Base-by-base conservation (phyloP, 2,329 filamentous ascomycete genomes). In the Chaetomium sp. region DNA sequence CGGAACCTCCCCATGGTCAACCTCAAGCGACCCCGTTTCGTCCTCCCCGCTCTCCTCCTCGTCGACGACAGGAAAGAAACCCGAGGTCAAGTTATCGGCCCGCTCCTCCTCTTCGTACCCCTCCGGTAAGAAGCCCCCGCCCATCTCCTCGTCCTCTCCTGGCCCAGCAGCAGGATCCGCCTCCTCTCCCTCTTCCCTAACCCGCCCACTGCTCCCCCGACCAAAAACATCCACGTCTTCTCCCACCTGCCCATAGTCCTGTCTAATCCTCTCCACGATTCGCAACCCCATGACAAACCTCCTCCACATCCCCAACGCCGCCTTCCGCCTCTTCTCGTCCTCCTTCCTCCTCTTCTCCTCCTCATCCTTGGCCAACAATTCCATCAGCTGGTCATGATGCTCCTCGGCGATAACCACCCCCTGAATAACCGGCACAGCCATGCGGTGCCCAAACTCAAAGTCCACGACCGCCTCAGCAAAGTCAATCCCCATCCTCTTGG, bases 401-500 rank as follows among this genome's bases (percentile, higher is more conserved):
- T 96, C 93, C 67, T 87, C 85, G 0, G 94, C 92, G 1, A 97
- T 85, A 0, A 99, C 93, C 0, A 97, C 92, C 0, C 94, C 95
- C 61, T 91, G 90, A 31, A 98, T 90, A 0, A 97, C 87, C 0
- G 95, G 95, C 0, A 98, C 92, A 5, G 95, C 95, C 83, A 95
- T 93, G 66, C 95, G 90, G 71, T 95, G 90, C 0, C 94, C 94
- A 75, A 98, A 99, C 74, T 99, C 95, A 74, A 99, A 99, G 1
- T 92, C 95, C 0, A 93, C 93, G 2, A 97, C 95, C 1, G 95
- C 95, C 77, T 98, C 95, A 0, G 95, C 95, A 71, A 89, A 96
- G 73, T 97, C 93, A 45, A 98, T 90, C 4, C 87, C 87, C 0
- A 99, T 81, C 67, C 90, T 88, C 74, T 91, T 92, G 76, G 94